Percentiles rank a stretch among this genome's conserved stretches.
phyloP scores from a whole-genome alignment of 345 rosid genomes.

The Eucalyptus lansdowneana region DNA sequence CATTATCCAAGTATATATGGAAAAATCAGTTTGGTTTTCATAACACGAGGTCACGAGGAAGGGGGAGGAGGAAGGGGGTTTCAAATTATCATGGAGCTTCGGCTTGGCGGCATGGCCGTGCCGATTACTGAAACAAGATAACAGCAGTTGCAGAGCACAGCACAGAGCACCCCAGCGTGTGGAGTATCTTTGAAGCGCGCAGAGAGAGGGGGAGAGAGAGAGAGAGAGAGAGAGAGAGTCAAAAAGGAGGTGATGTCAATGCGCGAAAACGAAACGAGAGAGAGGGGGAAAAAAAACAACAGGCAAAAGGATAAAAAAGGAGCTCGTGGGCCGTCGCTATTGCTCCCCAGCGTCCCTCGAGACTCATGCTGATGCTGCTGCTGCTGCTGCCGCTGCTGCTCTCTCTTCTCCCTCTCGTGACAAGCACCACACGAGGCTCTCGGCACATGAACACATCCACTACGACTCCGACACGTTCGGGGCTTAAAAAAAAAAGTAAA shows the following conservation, averaged over 20 bases:
- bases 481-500: accelerated
- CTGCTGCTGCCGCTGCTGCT: not conserved
- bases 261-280: not conserved
- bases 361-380: not conserved
- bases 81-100: not conserved
- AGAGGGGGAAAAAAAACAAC: not conserved
- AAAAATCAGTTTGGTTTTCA: not conserved
- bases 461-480: not conserved
- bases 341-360: not conserved
- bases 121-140: not conserved
- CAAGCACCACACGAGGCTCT: not conserved
- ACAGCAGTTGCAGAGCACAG: not conserved
- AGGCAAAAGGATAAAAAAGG: not conserved
- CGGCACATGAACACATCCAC: not conserved
- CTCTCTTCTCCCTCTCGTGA: not conserved
- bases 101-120: not conserved
- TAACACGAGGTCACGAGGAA: not conserved
- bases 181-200: not conserved
- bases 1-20: not conserved
- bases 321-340: not conserved
- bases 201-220: not conserved
- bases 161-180: not conserved
- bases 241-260: not conserved
- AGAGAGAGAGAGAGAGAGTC: not conserved
- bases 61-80: not conserved